phyloP scores from a whole-genome alignment of 768 basidiomycete genomes.

The Neoboletus brunneissimus region DNA sequence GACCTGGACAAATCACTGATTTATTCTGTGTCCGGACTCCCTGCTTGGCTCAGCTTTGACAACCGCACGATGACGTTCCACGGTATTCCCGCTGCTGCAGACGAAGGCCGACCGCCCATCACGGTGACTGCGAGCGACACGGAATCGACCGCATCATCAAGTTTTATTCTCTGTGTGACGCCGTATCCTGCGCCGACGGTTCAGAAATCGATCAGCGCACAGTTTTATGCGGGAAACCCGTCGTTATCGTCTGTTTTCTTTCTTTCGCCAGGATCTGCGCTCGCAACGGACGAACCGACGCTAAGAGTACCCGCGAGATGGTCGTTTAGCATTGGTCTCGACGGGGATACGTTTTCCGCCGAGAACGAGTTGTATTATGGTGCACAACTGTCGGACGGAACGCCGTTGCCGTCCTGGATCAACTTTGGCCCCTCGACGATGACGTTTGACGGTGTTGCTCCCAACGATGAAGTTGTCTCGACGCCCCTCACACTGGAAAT shows the following conservation, averaged over 20 bases:
- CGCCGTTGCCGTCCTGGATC: slow-evolving; percentile 73
- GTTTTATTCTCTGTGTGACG: slow-evolving; percentile 57
- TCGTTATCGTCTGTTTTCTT: slow-evolving; percentile 77
- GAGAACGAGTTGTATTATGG: slow-evolving; percentile 56
- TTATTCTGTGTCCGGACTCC: slow-evolving; percentile 58
- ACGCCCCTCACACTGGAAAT: slow-evolving; percentile 49
- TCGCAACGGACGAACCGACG: slow-evolving; percentile 48
- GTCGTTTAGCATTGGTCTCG: slow-evolving; percentile 90
- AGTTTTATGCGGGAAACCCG: slow-evolving; percentile 58
- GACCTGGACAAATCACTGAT: slow-evolving; percentile 40
- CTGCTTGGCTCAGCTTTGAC: slow-evolving; percentile 79
- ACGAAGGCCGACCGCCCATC: slow-evolving; percentile 62
- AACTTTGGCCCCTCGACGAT: slow-evolving; percentile 60
- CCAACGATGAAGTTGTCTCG: slow-evolving; percentile 39
- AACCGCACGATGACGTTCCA: slow-evolving; percentile 53
- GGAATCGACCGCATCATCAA: slow-evolving; percentile 48
- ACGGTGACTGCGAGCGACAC: slow-evolving; percentile 61
- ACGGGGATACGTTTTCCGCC: slow-evolving; percentile 57
- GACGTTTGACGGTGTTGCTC: slow-evolving; percentile 80
- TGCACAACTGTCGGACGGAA: slow-evolving; percentile 63
- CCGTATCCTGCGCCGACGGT: slow-evolving; percentile 51
- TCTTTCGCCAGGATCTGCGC: slow-evolving; percentile 56
- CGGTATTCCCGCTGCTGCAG: slow-evolving; percentile 62
- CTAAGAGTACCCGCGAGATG: slow-evolving; percentile 76
- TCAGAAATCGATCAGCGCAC: slow-evolving; percentile 50